phyloP scores from a whole-genome alignment of 208 protist genomes.

The Acanthamoeba royreba region DNA sequence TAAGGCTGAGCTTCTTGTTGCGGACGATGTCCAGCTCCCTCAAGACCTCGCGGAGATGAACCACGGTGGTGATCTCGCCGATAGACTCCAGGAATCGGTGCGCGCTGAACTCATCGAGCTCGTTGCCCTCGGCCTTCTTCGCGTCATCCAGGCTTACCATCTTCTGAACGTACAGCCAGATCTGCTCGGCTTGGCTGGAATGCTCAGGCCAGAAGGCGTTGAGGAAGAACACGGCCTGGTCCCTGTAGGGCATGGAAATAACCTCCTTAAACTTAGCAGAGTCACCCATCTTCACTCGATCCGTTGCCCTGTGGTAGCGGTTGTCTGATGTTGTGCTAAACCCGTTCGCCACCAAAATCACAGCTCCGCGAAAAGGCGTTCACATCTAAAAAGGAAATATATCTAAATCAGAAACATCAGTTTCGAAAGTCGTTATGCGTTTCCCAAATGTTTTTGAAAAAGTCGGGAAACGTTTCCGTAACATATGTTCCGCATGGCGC shows the following conservation, averaged over 20 bases:
- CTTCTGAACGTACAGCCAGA: constrained; percentile 48
- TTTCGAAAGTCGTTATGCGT: too few species aligned
- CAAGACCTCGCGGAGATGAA: constrained; percentile 36
- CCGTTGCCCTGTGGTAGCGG: too few species aligned
- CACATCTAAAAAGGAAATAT: too few species aligned
- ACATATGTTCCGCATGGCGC: too few species aligned
- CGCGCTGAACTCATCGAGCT: constrained; percentile 54
- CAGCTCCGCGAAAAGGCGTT: too few species aligned
- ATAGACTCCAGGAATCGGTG: constrained; percentile 41
- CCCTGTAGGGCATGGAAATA: constrained; percentile 3
- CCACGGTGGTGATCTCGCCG: not conserved
- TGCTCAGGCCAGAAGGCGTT: constrained; percentile 63
- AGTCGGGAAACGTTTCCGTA: too few species aligned
- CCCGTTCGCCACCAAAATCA: too few species aligned
- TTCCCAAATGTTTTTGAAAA: too few species aligned
- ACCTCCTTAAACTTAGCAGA: not conserved
- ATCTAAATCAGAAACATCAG: too few species aligned
- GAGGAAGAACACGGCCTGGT: constrained; percentile 65
- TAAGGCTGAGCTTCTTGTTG: constrained; percentile 18
- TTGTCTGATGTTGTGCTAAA: too few species aligned
- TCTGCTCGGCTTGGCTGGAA: constrained; percentile 28
- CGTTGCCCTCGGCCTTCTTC: not conserved
- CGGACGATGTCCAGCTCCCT: constrained; percentile 29
- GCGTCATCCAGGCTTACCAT: constrained; percentile 9
- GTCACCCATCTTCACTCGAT: too few species aligned